Base-by-base conservation (phyloP, 176 grass and related monocot genomes). In the Triticum turgidum region DNA sequence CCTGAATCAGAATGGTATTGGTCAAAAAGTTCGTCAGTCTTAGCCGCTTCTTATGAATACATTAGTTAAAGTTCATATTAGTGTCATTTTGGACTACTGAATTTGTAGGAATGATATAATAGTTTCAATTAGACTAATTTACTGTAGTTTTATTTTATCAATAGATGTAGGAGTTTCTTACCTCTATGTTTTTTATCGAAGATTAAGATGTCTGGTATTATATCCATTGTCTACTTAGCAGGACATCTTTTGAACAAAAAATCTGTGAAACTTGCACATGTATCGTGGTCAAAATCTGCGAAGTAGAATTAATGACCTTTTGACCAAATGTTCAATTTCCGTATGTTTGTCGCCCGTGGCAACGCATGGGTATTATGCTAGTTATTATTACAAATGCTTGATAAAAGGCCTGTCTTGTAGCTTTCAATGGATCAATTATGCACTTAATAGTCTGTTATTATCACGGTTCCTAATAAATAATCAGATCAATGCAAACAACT, bases 401-500 rank as follows among this genome's bases (percentile, higher is more conserved):
- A 24, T 63, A 63, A 22, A 63, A 24, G 61, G 10, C 61, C 61
- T 22, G 21, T 61, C 58, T 22, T 61, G 22, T 61, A 61, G 21
- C 58, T n/a, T 61, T 10, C 58, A 61, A 61, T 22, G 18, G 21
- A 61, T 61, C 58, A 61, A 61, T 61, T 61, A 61, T 61, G 56
- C 15, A 21, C 20, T 61, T 9, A 12, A 84, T 58, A 45, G 6
- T 27, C 62, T 45, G 20, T 22, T 61, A 22, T 61, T 61, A 61
- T 61, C 21, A 49, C 1, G 76, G 58, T 76, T 64, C 56, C 24
- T 73, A 73, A 73, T 27, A 22, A 73, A 72, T 73, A 73, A 17
- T 83, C 68, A 73, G 52, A 38, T 62, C 68, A 83, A 9, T 62
- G 69, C 14, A 73, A 25, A 73, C 22, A 83, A 30, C 15, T 62